phyloP scores from a whole-genome alignment of 257 asterid species.

The Solanum sitiens region DNA sequence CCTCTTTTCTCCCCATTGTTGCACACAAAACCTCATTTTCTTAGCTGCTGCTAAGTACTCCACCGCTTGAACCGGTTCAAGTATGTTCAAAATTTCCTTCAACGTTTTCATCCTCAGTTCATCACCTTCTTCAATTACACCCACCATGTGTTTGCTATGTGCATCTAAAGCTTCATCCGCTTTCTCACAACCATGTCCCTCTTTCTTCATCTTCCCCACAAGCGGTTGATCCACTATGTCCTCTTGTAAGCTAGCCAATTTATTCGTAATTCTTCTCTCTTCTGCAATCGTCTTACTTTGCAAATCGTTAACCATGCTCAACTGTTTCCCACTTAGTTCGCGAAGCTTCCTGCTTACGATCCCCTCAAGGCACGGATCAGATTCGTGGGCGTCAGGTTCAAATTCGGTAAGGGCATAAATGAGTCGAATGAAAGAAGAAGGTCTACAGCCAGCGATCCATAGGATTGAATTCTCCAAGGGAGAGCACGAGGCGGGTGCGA shows the following conservation, averaged over 20 bases:
- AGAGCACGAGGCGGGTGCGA: too few relatives aligned
- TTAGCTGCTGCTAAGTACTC: conserved; percentile 36
- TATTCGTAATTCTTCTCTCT: conserved; percentile 21
- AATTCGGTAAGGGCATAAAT: too few relatives aligned
- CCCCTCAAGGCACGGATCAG: too few relatives aligned
- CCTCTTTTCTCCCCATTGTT: conserved; percentile 23
- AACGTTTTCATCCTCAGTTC: conserved; percentile 23
- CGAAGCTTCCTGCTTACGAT: too few relatives aligned
- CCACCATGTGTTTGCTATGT: conserved; percentile 17
- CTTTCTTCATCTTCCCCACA: conserved; percentile 2
- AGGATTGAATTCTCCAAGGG: too few relatives aligned
- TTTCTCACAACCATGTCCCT: neutral
- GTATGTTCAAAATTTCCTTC: conserved; percentile 15
- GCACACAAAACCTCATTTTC: conserved; percentile 31
- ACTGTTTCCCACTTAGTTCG: conserved; percentile 1
- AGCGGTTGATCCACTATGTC: conserved; percentile 24
- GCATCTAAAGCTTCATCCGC: conserved; percentile 24
- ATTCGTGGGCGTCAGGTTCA: too few relatives aligned
- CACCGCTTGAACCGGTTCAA: conserved; percentile 47
- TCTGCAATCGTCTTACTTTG: conserved; percentile 17
- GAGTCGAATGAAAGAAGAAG: too few relatives aligned
- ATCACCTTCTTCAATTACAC: conserved; percentile 37
- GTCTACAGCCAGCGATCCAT: too few relatives aligned
- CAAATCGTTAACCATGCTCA: conserved; percentile 21
- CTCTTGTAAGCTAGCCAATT: conserved; percentile 35